Evolutionary conservation across 371 early-diverging fungal species (phyloP).

Genomic region (Lichtheimia ornata): DNA sequence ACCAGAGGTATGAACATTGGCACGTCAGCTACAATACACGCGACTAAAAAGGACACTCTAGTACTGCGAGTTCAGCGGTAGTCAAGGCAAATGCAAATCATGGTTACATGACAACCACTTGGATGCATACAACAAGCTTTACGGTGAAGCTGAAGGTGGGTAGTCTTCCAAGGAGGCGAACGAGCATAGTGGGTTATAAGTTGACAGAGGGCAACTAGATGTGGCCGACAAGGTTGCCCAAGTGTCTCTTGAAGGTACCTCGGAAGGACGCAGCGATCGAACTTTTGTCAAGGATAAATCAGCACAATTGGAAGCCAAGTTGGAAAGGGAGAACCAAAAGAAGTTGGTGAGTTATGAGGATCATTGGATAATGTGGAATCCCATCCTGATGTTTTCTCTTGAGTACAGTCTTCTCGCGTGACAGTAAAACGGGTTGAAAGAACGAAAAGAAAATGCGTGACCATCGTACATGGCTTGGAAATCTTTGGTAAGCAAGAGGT

Average conservation of each 20-base stretch:
- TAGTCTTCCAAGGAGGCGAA: not conserved
- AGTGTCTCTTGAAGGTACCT: slow-evolving; percentile 25
- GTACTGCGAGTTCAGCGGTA: slow-evolving; percentile 92
- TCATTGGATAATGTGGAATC: too few species aligned
- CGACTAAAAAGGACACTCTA: slow-evolving; percentile 23
- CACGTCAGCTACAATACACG: slow-evolving; percentile 3
- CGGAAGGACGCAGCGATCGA: slow-evolving; percentile 43
- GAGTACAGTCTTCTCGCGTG: slow-evolving; percentile 51
- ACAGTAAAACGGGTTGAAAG: slow-evolving; percentile 83
- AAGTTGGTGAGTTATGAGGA: slow-evolving; percentile 56
- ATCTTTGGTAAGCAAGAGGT: slow-evolving; percentile 60
- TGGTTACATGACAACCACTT: slow-evolving; percentile 73
- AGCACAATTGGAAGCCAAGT: slow-evolving; percentile 65
- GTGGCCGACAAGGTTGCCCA: slow-evolving; percentile 44
- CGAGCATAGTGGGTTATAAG: not conserved
- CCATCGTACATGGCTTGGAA: slow-evolving; percentile 78
- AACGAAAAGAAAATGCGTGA: slow-evolving; percentile 89
- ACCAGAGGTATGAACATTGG: slow-evolving; percentile 45
- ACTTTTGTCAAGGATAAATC: slow-evolving; percentile 58
- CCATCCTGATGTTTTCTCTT: too few species aligned
- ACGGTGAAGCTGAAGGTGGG: slow-evolving; percentile 47
- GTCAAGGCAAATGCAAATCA: slow-evolving; percentile 76
- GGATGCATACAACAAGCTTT: slow-evolving; percentile 55
- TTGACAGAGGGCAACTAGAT: slow-evolving; percentile 11
- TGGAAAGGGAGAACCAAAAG: slow-evolving; percentile 75